Evolutionary conservation across 2,329 filamentous ascomycete genomes (phyloP).

Genomic region (Myriosclerotinia duriaeana): DNA sequence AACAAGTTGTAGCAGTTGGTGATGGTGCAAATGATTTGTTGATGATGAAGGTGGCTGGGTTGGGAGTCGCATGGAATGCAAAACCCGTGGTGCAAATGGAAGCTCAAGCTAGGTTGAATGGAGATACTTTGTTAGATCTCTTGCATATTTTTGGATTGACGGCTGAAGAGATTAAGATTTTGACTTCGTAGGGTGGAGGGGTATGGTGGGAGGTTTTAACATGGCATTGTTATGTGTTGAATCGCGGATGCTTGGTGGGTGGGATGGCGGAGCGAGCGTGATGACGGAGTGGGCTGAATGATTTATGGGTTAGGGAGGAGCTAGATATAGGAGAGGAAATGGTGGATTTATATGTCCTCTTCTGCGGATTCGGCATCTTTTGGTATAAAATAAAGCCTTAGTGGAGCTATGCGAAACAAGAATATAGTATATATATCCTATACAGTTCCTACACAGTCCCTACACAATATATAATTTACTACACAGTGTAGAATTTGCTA

Average conservation of each 20-base stretch:
- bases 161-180: constrained; percentile 57
- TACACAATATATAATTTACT: too few relatives aligned
- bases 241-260: neutral
- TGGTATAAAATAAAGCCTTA: neutral
- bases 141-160: constrained; percentile 73
- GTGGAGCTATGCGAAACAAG: too few relatives aligned
- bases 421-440: too few relatives aligned
- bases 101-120: constrained; percentile 71
- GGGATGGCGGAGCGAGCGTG: neutral
- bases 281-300: neutral
- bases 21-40: constrained; percentile 81
- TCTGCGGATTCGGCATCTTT: neutral
- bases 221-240: neutral
- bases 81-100: constrained; percentile 80
- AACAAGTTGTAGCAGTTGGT: constrained; percentile 71
- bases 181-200: constrained; percentile 38
- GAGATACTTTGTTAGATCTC: constrained; percentile 67
- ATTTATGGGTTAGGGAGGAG: neutral
- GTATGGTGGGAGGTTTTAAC: too few relatives aligned
- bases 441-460: too few relatives aligned
- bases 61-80: constrained; percentile 81
- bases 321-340: neutral
- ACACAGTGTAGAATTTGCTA: too few relatives aligned
- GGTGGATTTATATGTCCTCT: too few relatives aligned
- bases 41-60: constrained; percentile 73